These are phyloP conservation scores for Paratinospora sagittata DNA, from an alignment of 164 flowering plant genomes.

Conservation along the genomic window DNA sequence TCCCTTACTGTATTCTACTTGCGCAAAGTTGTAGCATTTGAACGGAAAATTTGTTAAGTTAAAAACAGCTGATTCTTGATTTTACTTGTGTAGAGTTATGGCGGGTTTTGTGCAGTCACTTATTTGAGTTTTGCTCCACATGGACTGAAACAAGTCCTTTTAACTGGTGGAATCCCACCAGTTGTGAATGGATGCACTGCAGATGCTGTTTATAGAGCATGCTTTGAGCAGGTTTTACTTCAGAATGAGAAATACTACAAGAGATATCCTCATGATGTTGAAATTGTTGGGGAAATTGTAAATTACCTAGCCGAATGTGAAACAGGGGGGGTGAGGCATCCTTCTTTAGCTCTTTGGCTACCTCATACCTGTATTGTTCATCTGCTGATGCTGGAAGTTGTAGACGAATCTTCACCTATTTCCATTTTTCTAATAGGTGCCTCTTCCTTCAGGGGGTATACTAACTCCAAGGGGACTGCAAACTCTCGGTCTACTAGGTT, in stretches of 20 bases:
- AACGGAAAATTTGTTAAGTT: background rate
- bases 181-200: constrained; percentile 71
- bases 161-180: constrained; percentile 96
- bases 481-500: constrained; percentile 67
- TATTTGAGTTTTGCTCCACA: constrained; percentile 91
- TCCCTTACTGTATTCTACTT: no score
- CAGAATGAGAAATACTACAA: constrained; percentile 89
- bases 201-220: constrained; percentile 61
- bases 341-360: background rate
- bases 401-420: constrained; percentile 2
- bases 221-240: constrained; percentile 45
- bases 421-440: constrained; percentile 41
- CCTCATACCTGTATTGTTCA: constrained; percentile 5
- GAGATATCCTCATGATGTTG: constrained; percentile 87
- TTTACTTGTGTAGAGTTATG: constrained; percentile 63
- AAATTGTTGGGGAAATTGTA: constrained; percentile 69
- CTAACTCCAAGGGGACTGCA: constrained; percentile 85
- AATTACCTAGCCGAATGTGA: constrained; percentile 60
- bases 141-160: constrained; percentile 76
- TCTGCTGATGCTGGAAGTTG: background rate
- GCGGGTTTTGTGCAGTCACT: constrained; percentile 92
- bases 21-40: background rate
- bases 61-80: background rate
- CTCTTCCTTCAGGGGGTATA: constrained; percentile 86
- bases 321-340: constrained; percentile 72